These are phyloP conservation scores for Aureobasidium mangrovei DNA, from an alignment of 2,329 filamentous ascomycete species.

Conservation along the genomic window DNA sequence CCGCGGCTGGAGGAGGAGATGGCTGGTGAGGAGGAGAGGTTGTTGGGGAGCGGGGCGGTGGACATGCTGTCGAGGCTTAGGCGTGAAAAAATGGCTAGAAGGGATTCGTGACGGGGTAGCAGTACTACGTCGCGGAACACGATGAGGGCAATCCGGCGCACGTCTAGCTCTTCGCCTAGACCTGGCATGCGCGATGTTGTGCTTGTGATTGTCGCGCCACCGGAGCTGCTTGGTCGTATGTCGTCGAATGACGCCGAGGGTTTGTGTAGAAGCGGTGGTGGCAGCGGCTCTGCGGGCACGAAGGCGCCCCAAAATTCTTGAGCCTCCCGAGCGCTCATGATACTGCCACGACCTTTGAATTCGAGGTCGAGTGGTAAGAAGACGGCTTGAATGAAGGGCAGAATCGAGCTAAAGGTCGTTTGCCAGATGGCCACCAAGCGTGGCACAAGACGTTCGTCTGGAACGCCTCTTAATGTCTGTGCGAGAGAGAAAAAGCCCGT, in stretches of 20 bases:
- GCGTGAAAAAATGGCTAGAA: constrained; percentile 84
- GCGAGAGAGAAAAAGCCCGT: constrained; percentile 82
- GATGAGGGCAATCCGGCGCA: constrained; percentile 79
- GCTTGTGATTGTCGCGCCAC: constrained; percentile 25
- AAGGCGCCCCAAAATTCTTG: constrained; percentile 79
- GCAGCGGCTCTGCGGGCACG: constrained; percentile 38
- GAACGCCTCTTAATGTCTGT: constrained; percentile 65
- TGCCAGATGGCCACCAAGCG: constrained; percentile 91
- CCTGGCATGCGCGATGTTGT: constrained; percentile 28
- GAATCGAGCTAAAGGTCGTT: constrained; percentile 77
- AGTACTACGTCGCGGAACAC: constrained; percentile 85
- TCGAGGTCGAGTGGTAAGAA: constrained; percentile 90
- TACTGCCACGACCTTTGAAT: constrained; percentile 72
- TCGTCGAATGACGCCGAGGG: constrained; percentile 27
- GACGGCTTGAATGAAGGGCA: constrained; percentile 91
- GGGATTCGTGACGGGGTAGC: constrained; percentile 74
- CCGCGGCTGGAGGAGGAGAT: constrained; percentile 19
- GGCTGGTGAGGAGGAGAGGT: constrained; percentile 17
- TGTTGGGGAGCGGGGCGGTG: constrained; percentile 30
- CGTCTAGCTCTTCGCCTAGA: constrained; percentile 60
- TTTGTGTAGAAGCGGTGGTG: not conserved
- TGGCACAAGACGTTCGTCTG: constrained; percentile 83
- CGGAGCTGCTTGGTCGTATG: constrained; percentile 34
- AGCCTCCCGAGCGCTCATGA: constrained; percentile 71
- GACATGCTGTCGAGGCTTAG: constrained; percentile 70